Evolutionary conservation across 371 early-diverging fungal genomes (phyloP).

Genomic region (Actinomortierella wolfii): DNA sequence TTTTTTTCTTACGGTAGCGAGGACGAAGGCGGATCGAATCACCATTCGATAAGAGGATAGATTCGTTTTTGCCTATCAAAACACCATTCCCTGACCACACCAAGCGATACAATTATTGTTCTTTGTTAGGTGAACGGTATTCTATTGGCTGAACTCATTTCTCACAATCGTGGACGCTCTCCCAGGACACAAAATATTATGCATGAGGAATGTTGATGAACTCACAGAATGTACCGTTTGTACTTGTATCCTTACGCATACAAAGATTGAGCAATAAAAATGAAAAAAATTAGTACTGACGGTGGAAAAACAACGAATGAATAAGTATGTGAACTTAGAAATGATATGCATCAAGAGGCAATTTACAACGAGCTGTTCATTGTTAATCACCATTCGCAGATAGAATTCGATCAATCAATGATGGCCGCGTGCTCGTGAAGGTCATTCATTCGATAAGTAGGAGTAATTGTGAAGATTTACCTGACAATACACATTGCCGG

Average conservation of each 20-base stretch:
- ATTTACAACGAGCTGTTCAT: too few relatives aligned
- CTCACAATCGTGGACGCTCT: background rate
- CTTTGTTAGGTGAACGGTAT: background rate
- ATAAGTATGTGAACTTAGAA: too few relatives aligned
- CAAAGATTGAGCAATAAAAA: background rate
- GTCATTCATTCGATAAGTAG: too few relatives aligned
- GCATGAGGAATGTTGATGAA: background rate
- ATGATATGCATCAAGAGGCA: too few relatives aligned
- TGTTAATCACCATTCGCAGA: too few relatives aligned
- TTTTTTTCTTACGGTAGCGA: slow-evolving; percentile 48
- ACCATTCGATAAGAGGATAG: slow-evolving; percentile 55
- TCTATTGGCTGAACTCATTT: background rate
- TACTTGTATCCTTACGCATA: slow-evolving; percentile 17
- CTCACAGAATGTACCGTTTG: slow-evolving; percentile 38
- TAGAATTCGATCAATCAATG: too few relatives aligned
- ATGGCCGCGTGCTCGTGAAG: too few relatives aligned
- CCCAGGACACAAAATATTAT: background rate
- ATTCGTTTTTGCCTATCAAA: slow-evolving; percentile 50
- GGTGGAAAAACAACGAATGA: too few relatives aligned
- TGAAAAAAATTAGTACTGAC: background rate
- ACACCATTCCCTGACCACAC: slow-evolving; percentile 54
- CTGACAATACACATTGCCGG: too few relatives aligned
- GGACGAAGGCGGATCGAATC: slow-evolving; percentile 54
- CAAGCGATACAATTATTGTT: too few relatives aligned
- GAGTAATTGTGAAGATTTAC: too few relatives aligned